These are phyloP conservation scores for Saitozyma podzolica DNA, from an alignment of 768 basidiomycete species.

Conservation along the genomic window DNA sequence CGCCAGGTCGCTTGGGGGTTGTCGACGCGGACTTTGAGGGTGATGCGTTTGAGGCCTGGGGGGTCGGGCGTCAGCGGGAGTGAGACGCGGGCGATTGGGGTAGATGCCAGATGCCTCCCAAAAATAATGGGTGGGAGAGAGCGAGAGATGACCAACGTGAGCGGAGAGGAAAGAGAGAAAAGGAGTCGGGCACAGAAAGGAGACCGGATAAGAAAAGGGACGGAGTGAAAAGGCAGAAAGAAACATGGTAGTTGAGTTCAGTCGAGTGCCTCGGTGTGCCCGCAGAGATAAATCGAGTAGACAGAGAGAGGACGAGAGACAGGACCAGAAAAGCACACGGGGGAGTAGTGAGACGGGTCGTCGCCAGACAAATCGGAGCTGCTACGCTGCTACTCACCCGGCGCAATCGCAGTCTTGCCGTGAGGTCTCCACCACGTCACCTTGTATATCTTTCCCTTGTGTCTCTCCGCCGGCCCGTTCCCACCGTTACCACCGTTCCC, in stretches of 20 bases:
- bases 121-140: too few relatives aligned
- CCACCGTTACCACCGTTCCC: too few relatives aligned
- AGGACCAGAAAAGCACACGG: too few relatives aligned
- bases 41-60: slow-evolving; percentile 28
- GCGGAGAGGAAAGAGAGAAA: neutral
- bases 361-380: too few relatives aligned
- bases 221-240: too few relatives aligned
- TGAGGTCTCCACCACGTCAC: slow-evolving; percentile 38
- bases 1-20: slow-evolving; percentile 14
- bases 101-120: too few relatives aligned
- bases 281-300: too few relatives aligned
- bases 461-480: too few relatives aligned
- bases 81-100: neutral
- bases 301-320: neutral
- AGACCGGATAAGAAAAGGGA: neutral
- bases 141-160: too few relatives aligned
- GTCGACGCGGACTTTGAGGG: slow-evolving; percentile 28
- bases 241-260: too few relatives aligned
- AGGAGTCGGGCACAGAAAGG: neutral
- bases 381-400: slow-evolving; percentile 12
- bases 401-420: slow-evolving; percentile 29
- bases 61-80: neutral
- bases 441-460: neutral
- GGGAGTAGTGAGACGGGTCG: too few relatives aligned
- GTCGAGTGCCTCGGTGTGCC: too few relatives aligned